phyloP scores from a whole-genome alignment of 176 grass and related monocot species.

The Stipa capillata region DNA sequence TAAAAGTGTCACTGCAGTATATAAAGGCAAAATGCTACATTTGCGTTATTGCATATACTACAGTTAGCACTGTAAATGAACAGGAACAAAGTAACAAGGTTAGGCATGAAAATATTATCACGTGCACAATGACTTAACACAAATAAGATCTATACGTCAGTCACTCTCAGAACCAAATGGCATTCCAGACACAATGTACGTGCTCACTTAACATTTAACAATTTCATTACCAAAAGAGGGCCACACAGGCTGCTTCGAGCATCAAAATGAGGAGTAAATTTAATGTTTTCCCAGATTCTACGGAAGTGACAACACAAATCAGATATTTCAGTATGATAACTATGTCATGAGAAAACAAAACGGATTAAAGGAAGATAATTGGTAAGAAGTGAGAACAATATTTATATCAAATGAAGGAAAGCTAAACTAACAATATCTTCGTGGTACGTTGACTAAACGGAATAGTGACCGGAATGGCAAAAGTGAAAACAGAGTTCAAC shows the following conservation, averaged over 20 bases:
- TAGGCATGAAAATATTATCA: too few species aligned
- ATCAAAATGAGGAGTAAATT: too few species aligned
- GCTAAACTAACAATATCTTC: not conserved
- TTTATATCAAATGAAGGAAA: not conserved
- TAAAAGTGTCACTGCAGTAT: slow-evolving; percentile 1
- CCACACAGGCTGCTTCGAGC: not conserved
- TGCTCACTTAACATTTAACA: not conserved
- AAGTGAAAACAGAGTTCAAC: not conserved
- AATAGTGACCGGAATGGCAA: not conserved
- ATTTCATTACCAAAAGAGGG: not conserved
- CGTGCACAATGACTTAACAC: not conserved
- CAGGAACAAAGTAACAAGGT: slow-evolving; percentile 6
- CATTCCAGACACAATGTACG: not conserved
- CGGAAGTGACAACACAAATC: too few species aligned
- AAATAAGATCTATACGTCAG: not conserved
- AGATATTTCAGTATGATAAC: too few species aligned
- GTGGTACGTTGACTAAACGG: not conserved
- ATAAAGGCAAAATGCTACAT: not conserved
- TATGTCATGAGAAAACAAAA: slow-evolving; percentile 2
- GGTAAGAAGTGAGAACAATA: not conserved
- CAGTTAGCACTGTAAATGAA: not conserved
- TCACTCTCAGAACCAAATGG: slow-evolving; percentile 10
- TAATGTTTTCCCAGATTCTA: too few species aligned
- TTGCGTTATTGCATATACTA: not conserved
- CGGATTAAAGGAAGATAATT: not conserved